Percentiles rank a stretch among this genome's conserved stretches.
Conservation (phyloP, 495 filamentous ascomycete genomes). For the Aspergillus asperescens region DNA sequence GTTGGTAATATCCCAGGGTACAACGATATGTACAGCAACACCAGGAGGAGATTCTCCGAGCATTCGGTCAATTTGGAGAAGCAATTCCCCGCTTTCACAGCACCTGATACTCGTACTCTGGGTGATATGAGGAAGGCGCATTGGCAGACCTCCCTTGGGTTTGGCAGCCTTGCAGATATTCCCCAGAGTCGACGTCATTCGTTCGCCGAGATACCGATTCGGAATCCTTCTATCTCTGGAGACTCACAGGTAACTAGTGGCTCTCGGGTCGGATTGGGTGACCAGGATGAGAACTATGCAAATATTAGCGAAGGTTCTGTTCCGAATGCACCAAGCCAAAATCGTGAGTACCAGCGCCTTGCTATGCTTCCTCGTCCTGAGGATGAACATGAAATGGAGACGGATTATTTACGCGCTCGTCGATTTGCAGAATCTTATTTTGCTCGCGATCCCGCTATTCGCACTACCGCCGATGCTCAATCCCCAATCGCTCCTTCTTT, state of each 20-base stretch:
- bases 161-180: conserved; percentile 62
- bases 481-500: conserved; percentile 40
- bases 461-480: conserved; percentile 29
- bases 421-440: conserved; percentile 48
- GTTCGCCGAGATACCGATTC: conserved; percentile 79
- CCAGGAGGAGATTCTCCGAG: conserved; percentile 57
- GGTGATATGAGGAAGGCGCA: conserved; percentile 75
- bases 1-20: conserved; percentile 52
- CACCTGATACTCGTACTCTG: conserved; percentile 65
- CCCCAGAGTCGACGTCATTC: conserved; percentile 91
- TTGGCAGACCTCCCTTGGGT: conserved; percentile 85
- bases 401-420: conserved; percentile 42
- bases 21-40: conserved; percentile 36
- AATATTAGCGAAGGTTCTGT: conserved; percentile 31
- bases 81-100: conserved; percentile 49
- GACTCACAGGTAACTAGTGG: conserved; percentile 40
- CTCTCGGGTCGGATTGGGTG: conserved; percentile 29
- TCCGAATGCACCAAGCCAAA: conserved; percentile 31
- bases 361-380: conserved; percentile 27
- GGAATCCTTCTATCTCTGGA: conserved; percentile 58
- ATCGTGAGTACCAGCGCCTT: conserved; percentile 43
- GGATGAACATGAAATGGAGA: conserved; percentile 36
- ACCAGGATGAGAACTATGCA: conserved; percentile 38
- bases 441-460: conserved; percentile 39
- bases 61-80: conserved; percentile 52